Base-by-base conservation (phyloP, 2,329 filamentous ascomycete genomes). In the Penicillium griseofulvum region DNA sequence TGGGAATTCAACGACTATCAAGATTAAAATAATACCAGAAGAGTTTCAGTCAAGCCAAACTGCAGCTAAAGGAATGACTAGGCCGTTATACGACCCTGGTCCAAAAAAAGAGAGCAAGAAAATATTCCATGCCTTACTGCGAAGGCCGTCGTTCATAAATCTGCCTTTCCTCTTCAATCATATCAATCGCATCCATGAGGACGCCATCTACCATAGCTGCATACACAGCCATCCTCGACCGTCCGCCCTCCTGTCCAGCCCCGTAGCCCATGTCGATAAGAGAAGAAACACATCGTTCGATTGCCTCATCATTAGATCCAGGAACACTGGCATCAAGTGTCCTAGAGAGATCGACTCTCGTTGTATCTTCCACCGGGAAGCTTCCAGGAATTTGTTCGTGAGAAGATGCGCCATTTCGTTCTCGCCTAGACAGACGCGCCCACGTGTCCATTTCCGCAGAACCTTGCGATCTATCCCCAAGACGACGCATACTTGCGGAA, bases 91-190 rank as follows among this genome's bases (percentile, higher is more conserved):
- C 29, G 11, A 50, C 19, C 16, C 37, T n/a, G 17, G 19, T 33
- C n/a, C 9, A 45, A 10, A 38, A 50, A n/a, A 50, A n/a, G 31
- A 34, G 22, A 4, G n/a, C 28, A 42, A 41, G n/a, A 2, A 16
- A 8, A 38, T 41, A 5, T 46, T 49, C 36, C 14, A 48, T 44
- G 12, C 24, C 31, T 60, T 31, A 62, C 16, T 52, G 26, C 16
- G 31, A 47, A 29, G 54, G 43, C 24, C 64, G 67, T 43, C 71
- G 63, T 33, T 70, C 68, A 63, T 77, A 78, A 4, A 66, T 74
- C 53, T 71, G 73, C 41, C 74, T 71, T 55, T 80, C 78, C 55
- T 80, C 78, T 56, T 79, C 77, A 58, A 80, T 79, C 72, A 80
- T 78, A 44, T 79, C 77, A 60, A 80, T 78, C 3, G 78, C 78